A percentile compares a stretch with the other conserved stretches of the same genome.
These are phyloP conservation scores for Tylopilus plumbeoviolaceoides DNA, from an alignment of 768 basidiomycete genomes.

Conservation along the genomic window DNA sequence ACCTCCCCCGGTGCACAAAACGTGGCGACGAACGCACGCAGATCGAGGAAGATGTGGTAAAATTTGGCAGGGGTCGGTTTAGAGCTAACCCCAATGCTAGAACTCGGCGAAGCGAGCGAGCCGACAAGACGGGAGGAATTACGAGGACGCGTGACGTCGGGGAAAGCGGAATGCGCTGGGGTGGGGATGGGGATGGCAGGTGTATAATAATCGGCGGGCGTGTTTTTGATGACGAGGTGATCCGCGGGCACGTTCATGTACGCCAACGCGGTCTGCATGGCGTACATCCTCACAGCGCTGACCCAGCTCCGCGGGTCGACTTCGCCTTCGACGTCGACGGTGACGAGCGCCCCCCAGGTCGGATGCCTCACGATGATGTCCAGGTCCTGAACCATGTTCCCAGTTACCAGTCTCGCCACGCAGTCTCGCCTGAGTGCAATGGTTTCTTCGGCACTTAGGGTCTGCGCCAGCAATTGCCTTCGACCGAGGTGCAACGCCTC, in stretches of 20 bases:
- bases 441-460: slow-evolving; percentile 84
- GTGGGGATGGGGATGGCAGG: slow-evolving; percentile 48
- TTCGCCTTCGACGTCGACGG: slow-evolving; percentile 85
- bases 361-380: slow-evolving; percentile 98
- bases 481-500: slow-evolving; percentile 90
- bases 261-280: slow-evolving; percentile 80
- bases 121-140: slow-evolving; percentile 33
- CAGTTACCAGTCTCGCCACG: slow-evolving; percentile 80
- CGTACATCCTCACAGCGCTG: slow-evolving; percentile 87
- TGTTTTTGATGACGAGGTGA: slow-evolving; percentile 32
- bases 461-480: slow-evolving; percentile 83
- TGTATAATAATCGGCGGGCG: slow-evolving; percentile 41
- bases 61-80: slow-evolving; percentile 61
- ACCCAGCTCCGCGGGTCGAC: slow-evolving; percentile 81
- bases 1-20: slow-evolving; percentile 89
- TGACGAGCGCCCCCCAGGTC: slow-evolving; percentile 83
- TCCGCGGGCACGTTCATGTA: slow-evolving; percentile 57
- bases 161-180: slow-evolving; percentile 68
- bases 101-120: slow-evolving; percentile 28
- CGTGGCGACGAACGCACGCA: slow-evolving; percentile 89
- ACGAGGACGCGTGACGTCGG: slow-evolving; percentile 40
- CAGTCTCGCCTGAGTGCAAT: slow-evolving; percentile 78
- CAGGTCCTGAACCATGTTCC: slow-evolving; percentile 87
- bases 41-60: slow-evolving; percentile 86
- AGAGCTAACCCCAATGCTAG: neutral